These are phyloP conservation scores for Coemansia biformis DNA, from an alignment of 192 early-diverging fungal species.

Conservation along the genomic window DNA sequence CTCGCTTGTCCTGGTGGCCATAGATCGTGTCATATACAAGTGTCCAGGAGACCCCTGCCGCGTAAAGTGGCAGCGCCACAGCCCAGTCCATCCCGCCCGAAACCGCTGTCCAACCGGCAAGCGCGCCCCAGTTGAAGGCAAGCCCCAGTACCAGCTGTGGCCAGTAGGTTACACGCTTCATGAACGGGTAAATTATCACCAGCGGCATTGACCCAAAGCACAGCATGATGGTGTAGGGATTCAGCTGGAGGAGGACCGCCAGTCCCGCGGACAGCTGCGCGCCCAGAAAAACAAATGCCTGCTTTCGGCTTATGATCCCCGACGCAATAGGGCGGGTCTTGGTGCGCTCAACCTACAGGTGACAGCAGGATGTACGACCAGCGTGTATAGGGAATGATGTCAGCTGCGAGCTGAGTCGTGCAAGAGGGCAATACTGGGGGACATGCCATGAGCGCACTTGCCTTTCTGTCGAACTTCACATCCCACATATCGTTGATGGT, in stretches of 20 bases:
- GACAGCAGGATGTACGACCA: no score
- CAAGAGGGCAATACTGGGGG: no score
- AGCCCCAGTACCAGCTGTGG: slow-evolving; percentile 85
- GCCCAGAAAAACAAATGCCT: slow-evolving; percentile 75
- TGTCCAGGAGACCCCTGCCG: slow-evolving; percentile 85
- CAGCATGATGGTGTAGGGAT: slow-evolving; percentile 78
- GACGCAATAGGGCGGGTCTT: slow-evolving; percentile 75
- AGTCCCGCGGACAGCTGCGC: slow-evolving; percentile 74
- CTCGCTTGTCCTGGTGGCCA: slow-evolving; percentile 92
- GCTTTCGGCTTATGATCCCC: slow-evolving; percentile 59
- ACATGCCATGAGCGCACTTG: slow-evolving; percentile 11
- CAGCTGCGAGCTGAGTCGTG: no score
- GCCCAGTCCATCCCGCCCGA: slow-evolving; percentile 59
- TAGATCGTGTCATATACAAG: slow-evolving; percentile 96
- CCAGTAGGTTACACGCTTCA: slow-evolving; percentile 97
- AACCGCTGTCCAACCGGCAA: slow-evolving; percentile 85
- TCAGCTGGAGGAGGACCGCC: slow-evolving; percentile 81
- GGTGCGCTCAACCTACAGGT: slow-evolving; percentile 69
- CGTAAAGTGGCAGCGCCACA: slow-evolving; percentile 77
- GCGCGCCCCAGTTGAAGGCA: slow-evolving; percentile 91
- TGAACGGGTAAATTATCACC: slow-evolving; percentile 78
- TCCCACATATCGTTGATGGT: slow-evolving; percentile 98
- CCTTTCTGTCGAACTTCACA: slow-evolving; percentile 73
- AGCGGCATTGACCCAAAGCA: slow-evolving; percentile 75
- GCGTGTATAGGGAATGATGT: no score